Base-by-base conservation (phyloP, 306 rosid species). In the Neltuma alba region DNA sequence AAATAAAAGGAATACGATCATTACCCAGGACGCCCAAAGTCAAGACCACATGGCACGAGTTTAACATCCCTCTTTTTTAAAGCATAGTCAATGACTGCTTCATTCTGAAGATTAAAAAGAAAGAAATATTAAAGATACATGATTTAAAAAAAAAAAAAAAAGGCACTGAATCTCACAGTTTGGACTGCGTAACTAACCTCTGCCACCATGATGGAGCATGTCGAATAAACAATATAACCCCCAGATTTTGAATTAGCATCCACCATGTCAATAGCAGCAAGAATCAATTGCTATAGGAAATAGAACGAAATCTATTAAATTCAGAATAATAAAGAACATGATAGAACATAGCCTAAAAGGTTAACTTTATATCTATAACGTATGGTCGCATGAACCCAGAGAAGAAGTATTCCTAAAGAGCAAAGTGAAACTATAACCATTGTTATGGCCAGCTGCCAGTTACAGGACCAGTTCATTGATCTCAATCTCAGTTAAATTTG, bases 201-300 rank as follows among this genome's bases (percentile, higher is more conserved):
- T 1, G 97, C 90, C 75, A 92, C 99, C 97, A 94, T 88, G 58
- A 94, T 86, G 86, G 99, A 94, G 84, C 99, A 94, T 9, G 97
- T 94, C 38, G 99, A 94, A 86, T 94, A 94, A 67, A 94, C 99
- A 80, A 92, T 27, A 63, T 91, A 94, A 13, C 99, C 99, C 80
- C 99, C 99, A 75, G 97, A 81, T 89, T 91, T 92, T 33, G 99
- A 94, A 84, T 88, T 89, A 74, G 95, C 89, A 84, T 94, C 99
- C 62, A 89, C 99, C 95, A 92, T 92, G 87, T 94, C 99, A 68
- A 94, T 91, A 40, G 99, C 99, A 34, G 99, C 95, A 72, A 94
- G 92, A 73, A 94, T 79, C 50, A 94, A 85, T 91, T 94, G 87
- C 97, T 94, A 74, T 61, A 40, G 13, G 57, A 77, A 36, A 76